phyloP scores from a whole-genome alignment of 208 protist species.

The Plasmodiophora brassicae region DNA sequence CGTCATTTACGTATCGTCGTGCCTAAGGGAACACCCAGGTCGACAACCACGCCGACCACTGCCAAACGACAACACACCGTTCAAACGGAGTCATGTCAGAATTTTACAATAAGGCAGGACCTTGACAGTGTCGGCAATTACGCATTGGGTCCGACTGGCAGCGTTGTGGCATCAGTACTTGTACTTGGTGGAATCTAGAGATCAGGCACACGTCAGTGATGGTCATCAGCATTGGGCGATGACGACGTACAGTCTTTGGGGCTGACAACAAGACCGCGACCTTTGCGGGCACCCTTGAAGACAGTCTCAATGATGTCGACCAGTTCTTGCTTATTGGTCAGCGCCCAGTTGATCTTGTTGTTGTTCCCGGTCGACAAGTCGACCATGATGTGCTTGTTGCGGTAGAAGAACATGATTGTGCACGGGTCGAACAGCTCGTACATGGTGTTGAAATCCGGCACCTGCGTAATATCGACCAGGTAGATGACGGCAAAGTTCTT shows the following conservation, averaged over 20 bases:
- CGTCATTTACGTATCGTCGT: too few relatives aligned
- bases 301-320: conserved; percentile 93
- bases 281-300: conserved; percentile 87
- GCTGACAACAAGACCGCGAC: conserved; percentile 84
- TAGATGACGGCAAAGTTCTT: conserved; percentile 84
- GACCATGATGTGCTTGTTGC: conserved; percentile 98
- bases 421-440: conserved; percentile 98
- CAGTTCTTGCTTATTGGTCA: conserved; percentile 88
- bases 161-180: conserved; percentile 61
- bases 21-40: too few relatives aligned
- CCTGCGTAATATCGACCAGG: conserved; percentile 80
- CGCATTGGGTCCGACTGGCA: too few relatives aligned
- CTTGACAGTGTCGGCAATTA: too few relatives aligned
- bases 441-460: conserved; percentile 95
- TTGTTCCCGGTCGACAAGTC: conserved; percentile 97
- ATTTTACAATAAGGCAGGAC: too few relatives aligned
- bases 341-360: conserved; percentile 98
- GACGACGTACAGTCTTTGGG: conserved; percentile 96
- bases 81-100: too few relatives aligned
- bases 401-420: conserved; percentile 98
- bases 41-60: too few relatives aligned
- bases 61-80: too few relatives aligned
- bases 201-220: too few relatives aligned
- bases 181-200: conserved; percentile 88
- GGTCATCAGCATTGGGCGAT: too few relatives aligned